These are phyloP conservation scores for Verticillium klebahnii DNA, from an alignment of 2,329 filamentous ascomycete genomes.

Conservation along the genomic window DNA sequence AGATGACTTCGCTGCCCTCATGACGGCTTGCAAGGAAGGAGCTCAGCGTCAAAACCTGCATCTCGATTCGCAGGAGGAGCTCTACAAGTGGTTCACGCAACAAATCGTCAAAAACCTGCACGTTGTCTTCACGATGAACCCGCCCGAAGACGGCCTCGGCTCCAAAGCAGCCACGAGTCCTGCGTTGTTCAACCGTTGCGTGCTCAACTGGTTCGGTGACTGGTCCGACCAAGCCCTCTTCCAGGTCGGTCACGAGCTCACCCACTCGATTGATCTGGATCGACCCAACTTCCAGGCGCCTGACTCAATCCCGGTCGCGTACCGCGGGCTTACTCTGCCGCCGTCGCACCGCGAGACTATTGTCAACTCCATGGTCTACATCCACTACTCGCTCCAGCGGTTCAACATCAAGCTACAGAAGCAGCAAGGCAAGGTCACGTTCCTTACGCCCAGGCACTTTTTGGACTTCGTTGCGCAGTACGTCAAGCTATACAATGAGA, in stretches of 20 bases:
- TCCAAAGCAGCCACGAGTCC: slow-evolving; percentile 97
- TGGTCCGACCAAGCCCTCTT: slow-evolving; percentile 99
- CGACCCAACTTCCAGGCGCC: slow-evolving; percentile 79
- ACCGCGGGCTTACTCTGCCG: slow-evolving; percentile 77
- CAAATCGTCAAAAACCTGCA: slow-evolving; percentile 99
- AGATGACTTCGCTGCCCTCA: slow-evolving; percentile 96
- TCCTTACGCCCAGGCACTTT: slow-evolving; percentile 93
- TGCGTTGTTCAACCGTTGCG: slow-evolving; percentile 97
- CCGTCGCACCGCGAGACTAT: slow-evolving; percentile 88
- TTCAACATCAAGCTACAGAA: slow-evolving; percentile 87
- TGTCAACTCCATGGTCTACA: slow-evolving; percentile 98
- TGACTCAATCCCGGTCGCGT: slow-evolving; percentile 89
- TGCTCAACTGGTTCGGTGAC: slow-evolving; percentile 99
- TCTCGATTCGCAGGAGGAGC: slow-evolving; percentile 93
- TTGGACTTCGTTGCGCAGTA: slow-evolving; percentile 98
- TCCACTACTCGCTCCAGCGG: slow-evolving; percentile 87
- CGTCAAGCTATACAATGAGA: slow-evolving; percentile 95
- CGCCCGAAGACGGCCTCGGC: slow-evolving; percentile 87
- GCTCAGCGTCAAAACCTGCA: slow-evolving; percentile 93
- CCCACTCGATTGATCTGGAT: slow-evolving; percentile 93
- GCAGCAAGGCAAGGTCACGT: slow-evolving; percentile 89
- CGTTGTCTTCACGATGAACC: slow-evolving; percentile 99
- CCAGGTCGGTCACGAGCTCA: slow-evolving; percentile 94
- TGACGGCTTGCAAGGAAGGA: slow-evolving; percentile 99
- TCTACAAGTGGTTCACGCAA: slow-evolving; percentile 99